These are phyloP conservation scores for Endoconidiophora laricicola DNA, from an alignment of 2,329 filamentous ascomycete genomes.

Conservation along the genomic window DNA sequence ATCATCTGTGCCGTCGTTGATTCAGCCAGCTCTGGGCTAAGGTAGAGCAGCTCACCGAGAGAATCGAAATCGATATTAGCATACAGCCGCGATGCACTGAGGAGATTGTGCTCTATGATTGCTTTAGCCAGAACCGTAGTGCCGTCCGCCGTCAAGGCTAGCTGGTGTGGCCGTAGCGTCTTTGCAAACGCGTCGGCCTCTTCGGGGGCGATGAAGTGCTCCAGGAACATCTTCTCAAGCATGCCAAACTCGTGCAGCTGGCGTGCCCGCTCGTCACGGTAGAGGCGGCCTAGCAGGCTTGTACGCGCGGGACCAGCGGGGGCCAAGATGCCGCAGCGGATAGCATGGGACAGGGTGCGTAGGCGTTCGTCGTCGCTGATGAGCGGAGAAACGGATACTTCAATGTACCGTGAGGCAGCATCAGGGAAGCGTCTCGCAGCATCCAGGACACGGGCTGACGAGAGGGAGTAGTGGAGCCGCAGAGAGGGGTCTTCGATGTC, in stretches of 20 bases:
- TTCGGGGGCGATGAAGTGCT: slow-evolving; percentile 61
- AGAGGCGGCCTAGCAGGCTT: slow-evolving; percentile 63
- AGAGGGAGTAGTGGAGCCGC: slow-evolving; percentile 73
- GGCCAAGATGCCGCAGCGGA: slow-evolving; percentile 82
- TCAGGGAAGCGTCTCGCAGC: slow-evolving; percentile 78
- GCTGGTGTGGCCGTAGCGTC: slow-evolving; percentile 69
- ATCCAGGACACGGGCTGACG: slow-evolving; percentile 84
- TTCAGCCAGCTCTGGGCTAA: slow-evolving; percentile 69
- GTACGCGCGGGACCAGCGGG: slow-evolving; percentile 77
- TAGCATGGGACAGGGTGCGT: slow-evolving; percentile 68
- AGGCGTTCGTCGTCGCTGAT: slow-evolving; percentile 79
- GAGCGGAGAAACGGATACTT: slow-evolving; percentile 58
- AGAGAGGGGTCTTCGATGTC: slow-evolving; percentile 57
- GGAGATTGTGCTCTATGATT: slow-evolving; percentile 88
- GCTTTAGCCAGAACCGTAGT: slow-evolving; percentile 86
- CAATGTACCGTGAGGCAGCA: slow-evolving; percentile 75
- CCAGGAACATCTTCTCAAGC: slow-evolving; percentile 93
- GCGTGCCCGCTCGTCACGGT: slow-evolving; percentile 77
- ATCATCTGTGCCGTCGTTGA: slow-evolving; percentile 90
- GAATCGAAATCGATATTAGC: slow-evolving; percentile 61
- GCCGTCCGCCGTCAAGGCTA: slow-evolving; percentile 77
- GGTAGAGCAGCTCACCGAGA: slow-evolving; percentile 59
- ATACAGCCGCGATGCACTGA: slow-evolving; percentile 67
- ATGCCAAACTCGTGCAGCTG: slow-evolving; percentile 70
- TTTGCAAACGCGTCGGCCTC: slow-evolving; percentile 79